Evolutionary conservation across 2,329 filamentous ascomycete genomes (phyloP).

Genomic region (Penicillium frequentans): DNA sequence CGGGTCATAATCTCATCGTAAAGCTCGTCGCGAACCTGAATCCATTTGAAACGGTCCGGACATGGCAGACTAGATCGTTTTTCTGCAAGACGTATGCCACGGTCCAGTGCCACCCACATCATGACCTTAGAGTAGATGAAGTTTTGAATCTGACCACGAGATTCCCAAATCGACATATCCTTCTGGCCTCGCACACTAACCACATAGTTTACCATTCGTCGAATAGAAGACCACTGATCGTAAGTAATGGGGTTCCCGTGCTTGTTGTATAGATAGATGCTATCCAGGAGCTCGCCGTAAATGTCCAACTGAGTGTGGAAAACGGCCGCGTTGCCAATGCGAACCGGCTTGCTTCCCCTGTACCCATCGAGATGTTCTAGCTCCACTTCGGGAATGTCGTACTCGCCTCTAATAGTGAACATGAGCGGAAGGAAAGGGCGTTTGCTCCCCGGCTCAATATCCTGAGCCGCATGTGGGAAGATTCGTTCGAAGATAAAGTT

Average conservation of each 20-base stretch:
- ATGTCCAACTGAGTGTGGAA: conserved; percentile 78
- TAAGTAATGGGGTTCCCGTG: conserved; percentile 75
- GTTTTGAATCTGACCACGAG: conserved; percentile 71
- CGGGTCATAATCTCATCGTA: conserved; percentile 79
- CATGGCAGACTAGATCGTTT: conserved; percentile 72
- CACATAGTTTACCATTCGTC: conserved; percentile 69
- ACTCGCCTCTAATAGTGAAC: conserved; percentile 76
- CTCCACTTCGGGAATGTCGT: conserved; percentile 70
- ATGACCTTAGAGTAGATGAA: conserved; percentile 82
- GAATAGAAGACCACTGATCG: conserved; percentile 72
- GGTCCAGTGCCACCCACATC: conserved; percentile 79
- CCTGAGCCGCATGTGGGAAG: conserved; percentile 48
- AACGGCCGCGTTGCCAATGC: conserved; percentile 75
- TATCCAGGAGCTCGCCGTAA: conserved; percentile 76
- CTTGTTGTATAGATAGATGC: conserved; percentile 76
- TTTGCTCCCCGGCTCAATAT: conserved; percentile 58
- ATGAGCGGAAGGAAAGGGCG: conserved; percentile 66
- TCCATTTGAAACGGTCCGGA: conserved; percentile 67
- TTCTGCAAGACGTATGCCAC: conserved; percentile 70
- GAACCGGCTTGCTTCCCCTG: conserved; percentile 67
- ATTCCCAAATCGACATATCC: conserved; percentile 85
- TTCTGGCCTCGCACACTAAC: conserved; percentile 65
- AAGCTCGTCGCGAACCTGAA: conserved; percentile 64
- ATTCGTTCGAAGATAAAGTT: conserved; percentile 74
- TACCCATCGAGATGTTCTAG: conserved; percentile 72